Evolutionary conservation across 2,329 filamentous ascomycete species (phyloP).

Genomic region (Cadophora sp.): DNA sequence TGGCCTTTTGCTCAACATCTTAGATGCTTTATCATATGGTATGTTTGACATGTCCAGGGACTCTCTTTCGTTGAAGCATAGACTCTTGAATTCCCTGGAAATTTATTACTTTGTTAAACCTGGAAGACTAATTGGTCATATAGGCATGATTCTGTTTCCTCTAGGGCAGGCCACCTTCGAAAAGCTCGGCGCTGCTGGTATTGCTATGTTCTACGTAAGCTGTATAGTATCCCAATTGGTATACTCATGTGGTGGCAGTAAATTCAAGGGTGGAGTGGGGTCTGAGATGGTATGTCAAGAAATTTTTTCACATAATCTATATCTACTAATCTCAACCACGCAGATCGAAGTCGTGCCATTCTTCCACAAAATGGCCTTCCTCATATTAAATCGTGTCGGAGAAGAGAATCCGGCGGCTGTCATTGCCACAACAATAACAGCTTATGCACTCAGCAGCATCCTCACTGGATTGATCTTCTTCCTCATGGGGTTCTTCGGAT

Average conservation of each 20-base stretch:
- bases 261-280: slow-evolving; percentile 89
- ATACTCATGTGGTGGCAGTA: slow-evolving; percentile 83
- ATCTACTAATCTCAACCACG: neutral
- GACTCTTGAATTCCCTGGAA: neutral
- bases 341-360: slow-evolving; percentile 98
- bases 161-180: slow-evolving; percentile 87
- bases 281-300: slow-evolving; percentile 78
- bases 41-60: slow-evolving; percentile 39
- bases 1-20: slow-evolving; percentile 86
- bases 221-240: slow-evolving; percentile 93
- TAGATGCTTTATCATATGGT: slow-evolving; percentile 95
- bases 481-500: slow-evolving; percentile 82
- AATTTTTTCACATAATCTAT: neutral
- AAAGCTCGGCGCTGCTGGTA: slow-evolving; percentile 86
- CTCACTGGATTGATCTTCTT: slow-evolving; percentile 93
- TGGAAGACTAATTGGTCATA: slow-evolving; percentile 14
- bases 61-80: neutral
- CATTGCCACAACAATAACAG: slow-evolving; percentile 90
- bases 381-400: slow-evolving; percentile 80
- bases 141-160: slow-evolving; percentile 92
- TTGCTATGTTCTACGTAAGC: slow-evolving; percentile 98
- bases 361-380: slow-evolving; percentile 97
- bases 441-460: slow-evolving; percentile 89
- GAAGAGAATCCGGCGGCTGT: slow-evolving; percentile 83
- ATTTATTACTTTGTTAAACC: neutral